A percentile compares a stretch with the other conserved stretches of the same genome.
phyloP scores from a whole-genome alignment of 176 grass and related monocot species.

The Urochloa ruziziensis region DNA sequence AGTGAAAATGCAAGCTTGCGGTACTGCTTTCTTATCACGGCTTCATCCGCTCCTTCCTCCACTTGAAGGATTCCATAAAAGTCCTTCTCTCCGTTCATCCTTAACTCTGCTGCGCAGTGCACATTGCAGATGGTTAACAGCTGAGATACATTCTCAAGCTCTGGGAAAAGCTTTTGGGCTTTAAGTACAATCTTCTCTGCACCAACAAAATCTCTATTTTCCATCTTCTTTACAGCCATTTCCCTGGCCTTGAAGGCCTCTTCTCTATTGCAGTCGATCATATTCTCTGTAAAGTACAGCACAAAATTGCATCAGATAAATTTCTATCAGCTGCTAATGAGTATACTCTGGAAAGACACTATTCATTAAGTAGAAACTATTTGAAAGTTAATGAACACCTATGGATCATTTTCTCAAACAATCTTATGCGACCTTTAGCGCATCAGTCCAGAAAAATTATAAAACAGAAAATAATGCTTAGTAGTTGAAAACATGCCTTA shows the following conservation, averaged over 20 bases:
- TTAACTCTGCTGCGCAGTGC: conserved; percentile 64
- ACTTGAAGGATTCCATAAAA: conserved; percentile 82
- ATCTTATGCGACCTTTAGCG: background rate
- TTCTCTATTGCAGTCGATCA: conserved; percentile 78
- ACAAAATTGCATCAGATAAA: conserved; percentile 13
- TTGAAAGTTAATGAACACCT: background rate
- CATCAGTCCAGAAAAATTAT: conserved; percentile 22
- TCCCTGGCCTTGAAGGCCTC: conserved; percentile 77
- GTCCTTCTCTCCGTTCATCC: conserved; percentile 52
- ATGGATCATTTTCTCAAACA: conserved; percentile 5
- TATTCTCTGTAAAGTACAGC: conserved; percentile 20
- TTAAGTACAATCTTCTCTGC: conserved; percentile 68
- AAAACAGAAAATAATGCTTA: background rate
- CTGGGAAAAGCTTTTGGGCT: conserved; percentile 76
- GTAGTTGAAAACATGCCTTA: background rate
- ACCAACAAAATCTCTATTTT: conserved; percentile 60
- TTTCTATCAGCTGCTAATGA: too few species aligned
- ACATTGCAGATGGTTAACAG: conserved; percentile 76
- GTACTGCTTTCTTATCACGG: conserved; percentile 75
- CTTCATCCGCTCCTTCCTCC: conserved; percentile 56
- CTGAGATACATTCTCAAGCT: conserved; percentile 73
- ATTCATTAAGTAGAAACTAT: conserved; percentile 12
- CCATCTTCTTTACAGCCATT: conserved; percentile 68
- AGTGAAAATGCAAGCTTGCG: conserved; percentile 79
- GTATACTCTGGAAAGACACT: background rate